Conservation (phyloP, 1,284 basidiomycete genomes). For the Pseudozyma thailandica region DNA sequence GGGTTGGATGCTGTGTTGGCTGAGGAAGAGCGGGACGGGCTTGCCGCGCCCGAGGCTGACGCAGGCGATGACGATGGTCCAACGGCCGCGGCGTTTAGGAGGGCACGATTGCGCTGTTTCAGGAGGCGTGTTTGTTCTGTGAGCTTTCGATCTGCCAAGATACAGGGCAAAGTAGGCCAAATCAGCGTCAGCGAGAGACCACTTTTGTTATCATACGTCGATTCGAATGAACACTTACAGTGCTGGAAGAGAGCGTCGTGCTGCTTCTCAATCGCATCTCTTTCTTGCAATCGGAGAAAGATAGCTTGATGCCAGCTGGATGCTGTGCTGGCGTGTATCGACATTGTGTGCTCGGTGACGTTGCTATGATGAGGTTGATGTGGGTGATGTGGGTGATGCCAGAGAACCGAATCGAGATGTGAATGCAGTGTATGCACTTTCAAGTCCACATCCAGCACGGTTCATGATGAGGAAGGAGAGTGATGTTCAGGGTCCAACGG, state of each 20-base stretch:
- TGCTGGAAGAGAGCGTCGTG: constrained; percentile 47
- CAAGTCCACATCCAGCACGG: no score
- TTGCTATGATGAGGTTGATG: background rate
- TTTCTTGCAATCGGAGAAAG: constrained; percentile 50
- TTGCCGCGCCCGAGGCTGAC: constrained; percentile 1
- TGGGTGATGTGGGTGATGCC: background rate
- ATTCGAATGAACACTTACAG: no score
- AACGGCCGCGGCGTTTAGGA: constrained; percentile 41
- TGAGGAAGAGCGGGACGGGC: constrained; percentile 8
- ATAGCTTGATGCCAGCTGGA: constrained; percentile 55
- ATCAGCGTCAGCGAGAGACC: no score
- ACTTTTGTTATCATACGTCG: no score
- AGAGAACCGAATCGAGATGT: no score
- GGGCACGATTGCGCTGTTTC: constrained; percentile 48
- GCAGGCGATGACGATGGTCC: constrained; percentile 20
- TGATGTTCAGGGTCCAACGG: background rate
- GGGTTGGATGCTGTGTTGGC: constrained; percentile 72
- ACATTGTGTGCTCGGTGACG: background rate
- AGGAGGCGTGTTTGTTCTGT: constrained; percentile 43
- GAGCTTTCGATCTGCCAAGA: constrained; percentile 42
- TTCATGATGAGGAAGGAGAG: background rate
- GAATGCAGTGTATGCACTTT: no score
- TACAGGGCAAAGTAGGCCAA: background rate
- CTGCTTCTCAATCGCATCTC: constrained; percentile 54
- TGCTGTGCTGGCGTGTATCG: constrained; percentile 21